Conservation (phyloP, 306 rosid genomes). For the Inga laurina region DNA sequence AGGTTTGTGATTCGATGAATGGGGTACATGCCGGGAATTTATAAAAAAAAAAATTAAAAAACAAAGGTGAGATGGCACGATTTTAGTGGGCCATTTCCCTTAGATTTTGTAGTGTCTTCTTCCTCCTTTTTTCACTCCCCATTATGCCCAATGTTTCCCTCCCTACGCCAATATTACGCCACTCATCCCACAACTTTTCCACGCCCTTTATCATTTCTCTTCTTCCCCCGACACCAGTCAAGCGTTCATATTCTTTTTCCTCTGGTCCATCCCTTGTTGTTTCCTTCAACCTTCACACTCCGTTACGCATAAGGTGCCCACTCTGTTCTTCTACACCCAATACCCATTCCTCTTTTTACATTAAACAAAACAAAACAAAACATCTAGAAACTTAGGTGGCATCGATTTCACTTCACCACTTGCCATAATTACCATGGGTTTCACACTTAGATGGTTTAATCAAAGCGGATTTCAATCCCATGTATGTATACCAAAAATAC, state of each 20-base stretch:
- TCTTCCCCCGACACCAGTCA: neutral
- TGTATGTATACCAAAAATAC: neutral
- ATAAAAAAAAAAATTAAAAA: neutral
- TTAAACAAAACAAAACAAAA: neutral
- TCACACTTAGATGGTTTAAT: neutral
- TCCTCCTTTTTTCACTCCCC: constrained; percentile 25
- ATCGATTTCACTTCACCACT: neutral
- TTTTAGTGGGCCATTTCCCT: constrained; percentile 56
- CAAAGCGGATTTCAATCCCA: neutral
- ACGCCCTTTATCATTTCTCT: neutral
- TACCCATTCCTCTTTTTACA: neutral
- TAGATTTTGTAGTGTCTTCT: constrained; percentile 41
- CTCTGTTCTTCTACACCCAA: neutral
- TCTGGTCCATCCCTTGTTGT: neutral
- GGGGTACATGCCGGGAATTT: constrained; percentile 43
- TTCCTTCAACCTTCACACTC: neutral
- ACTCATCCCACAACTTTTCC: neutral
- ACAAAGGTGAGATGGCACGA: constrained; percentile 40
- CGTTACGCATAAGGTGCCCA: neutral
- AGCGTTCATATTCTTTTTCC: neutral
- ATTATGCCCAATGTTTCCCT: constrained; percentile 38
- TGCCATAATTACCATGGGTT: neutral
- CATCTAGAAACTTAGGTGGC: neutral
- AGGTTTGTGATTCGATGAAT: constrained; percentile 14
- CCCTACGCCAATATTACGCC: constrained; percentile 32